Base-by-base conservation (phyloP, 73 alveolate genomes). In the Tetrahymena borealis region DNA sequence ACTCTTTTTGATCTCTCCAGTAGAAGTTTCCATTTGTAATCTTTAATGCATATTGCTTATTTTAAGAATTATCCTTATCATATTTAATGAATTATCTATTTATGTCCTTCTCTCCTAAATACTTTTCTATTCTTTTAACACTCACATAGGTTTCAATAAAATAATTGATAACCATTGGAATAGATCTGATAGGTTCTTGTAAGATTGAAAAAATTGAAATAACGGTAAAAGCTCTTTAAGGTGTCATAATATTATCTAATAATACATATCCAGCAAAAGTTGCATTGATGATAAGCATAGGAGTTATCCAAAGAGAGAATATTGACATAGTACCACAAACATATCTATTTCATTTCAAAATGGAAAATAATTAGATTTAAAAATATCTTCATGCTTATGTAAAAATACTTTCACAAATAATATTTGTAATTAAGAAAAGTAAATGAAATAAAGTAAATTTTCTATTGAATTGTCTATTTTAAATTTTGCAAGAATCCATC, bases 101-200 rank as follows among this genome's bases (percentile, higher is more conserved):
- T 0, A 60, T 60, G 11, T 60, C 85, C 31, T 60, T 15, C 28
- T 60, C n/a, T 3, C 85, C 13, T 35, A 60, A 60, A 9, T 60
- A 60, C 10, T 13, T 60, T 60, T 60, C 85, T 35, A 60, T 60
- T 95, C 99, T 94, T 39, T 94, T 95, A 95, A 97, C 79, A 90
- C 98, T 91, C 32, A 97, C 97, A 11, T 91, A 90, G n/a, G 98
- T 94, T 93, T 96, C 96, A 79, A 92, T 85, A 37, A 96, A 92
- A 39, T 91, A 38, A 28, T 95, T 96, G 20, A 97, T 93, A 94
- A 96, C 96, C 18, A 90, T 94, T 13, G 99, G 99, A n/a, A 98
- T 39, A 94, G 96, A 93, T 91, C 94, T 93, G 43, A 98, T 43
- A 12, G 99, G 97, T 16, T 96, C 98, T 24, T 94, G 94, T 33